Evolutionary conservation across 352 stramenopile genomes (phyloP).

Genomic region (Halophytophthora polymorphica): DNA sequence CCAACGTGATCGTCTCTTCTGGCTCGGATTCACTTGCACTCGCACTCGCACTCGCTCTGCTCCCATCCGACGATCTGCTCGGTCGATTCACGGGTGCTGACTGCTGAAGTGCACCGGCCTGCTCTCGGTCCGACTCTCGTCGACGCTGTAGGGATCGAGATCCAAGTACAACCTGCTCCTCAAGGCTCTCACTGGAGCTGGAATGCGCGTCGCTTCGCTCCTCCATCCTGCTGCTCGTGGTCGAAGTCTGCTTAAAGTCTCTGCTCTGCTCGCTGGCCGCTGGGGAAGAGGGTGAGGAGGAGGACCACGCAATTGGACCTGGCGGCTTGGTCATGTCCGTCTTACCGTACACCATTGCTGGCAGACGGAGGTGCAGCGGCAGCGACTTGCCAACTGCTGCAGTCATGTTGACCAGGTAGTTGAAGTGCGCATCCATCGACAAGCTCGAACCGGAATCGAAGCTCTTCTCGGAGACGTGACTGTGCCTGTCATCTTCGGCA

Average conservation of each 20-base stretch:
- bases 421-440: constrained; percentile 41
- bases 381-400: constrained; percentile 34
- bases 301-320: constrained; percentile 27
- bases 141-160: background rate
- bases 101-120: background rate
- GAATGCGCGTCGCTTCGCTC: constrained; percentile 3
- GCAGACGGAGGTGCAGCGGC: constrained; percentile 43
- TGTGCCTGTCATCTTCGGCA: constrained; percentile 14
- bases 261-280: constrained; percentile 7
- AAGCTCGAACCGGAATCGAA: constrained; percentile 44
- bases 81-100: background rate
- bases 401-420: constrained; percentile 52
- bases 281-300: constrained; percentile 23
- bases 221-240: background rate
- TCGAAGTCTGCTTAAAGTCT: constrained; percentile 3
- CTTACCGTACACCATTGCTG: constrained; percentile 23
- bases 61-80: constrained; percentile 7
- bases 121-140: background rate
- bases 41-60: constrained; percentile 5
- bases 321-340: constrained; percentile 41
- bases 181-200: constrained; percentile 10
- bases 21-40: background rate
- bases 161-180: constrained; percentile 6
- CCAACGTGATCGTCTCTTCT: constrained; percentile 11
- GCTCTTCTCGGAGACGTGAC: constrained; percentile 17